A percentile compares a stretch with the other conserved stretches of the same genome.
Conservation (phyloP, 2,329 filamentous ascomycete species). For the Cladophialophora yegresii region DNA sequence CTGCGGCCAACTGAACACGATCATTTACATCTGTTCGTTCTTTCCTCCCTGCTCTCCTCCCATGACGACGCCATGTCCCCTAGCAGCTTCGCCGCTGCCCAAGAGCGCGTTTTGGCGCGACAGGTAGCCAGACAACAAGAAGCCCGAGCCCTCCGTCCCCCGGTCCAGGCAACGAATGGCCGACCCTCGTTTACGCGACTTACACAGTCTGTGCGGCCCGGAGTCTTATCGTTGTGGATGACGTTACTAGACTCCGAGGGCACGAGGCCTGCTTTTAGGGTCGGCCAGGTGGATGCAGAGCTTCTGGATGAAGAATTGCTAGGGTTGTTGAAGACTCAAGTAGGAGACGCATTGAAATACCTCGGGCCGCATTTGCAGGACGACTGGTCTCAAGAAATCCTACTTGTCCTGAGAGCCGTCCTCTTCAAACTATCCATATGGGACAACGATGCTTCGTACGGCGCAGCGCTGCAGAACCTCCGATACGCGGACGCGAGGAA, state of each 20-base stretch:
- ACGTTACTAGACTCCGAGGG: conserved; percentile 72
- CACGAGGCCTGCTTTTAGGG: conserved; percentile 81
- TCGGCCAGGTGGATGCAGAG: conserved; percentile 94
- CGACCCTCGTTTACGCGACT: conserved; percentile 60
- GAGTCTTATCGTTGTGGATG: conserved; percentile 63
- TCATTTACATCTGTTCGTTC: background rate
- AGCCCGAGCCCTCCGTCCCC: conserved; percentile 45
- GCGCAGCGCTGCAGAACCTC: conserved; percentile 87
- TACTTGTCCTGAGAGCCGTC: conserved; percentile 71
- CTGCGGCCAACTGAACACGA: background rate
- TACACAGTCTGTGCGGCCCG: conserved; percentile 61
- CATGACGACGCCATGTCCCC: conserved; percentile 52
- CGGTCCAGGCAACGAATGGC: conserved; percentile 53
- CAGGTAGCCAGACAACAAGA: conserved; percentile 73
- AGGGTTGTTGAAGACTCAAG: conserved; percentile 79
- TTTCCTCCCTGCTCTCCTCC: background rate
- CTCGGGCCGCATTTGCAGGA: conserved; percentile 75
- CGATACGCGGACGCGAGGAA: conserved; percentile 80
- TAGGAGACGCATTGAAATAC: conserved; percentile 84
- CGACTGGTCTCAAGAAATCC: conserved; percentile 84
- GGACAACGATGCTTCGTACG: conserved; percentile 95
- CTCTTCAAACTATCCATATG: conserved; percentile 95
- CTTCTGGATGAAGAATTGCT: conserved; percentile 91
- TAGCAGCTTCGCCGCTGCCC: conserved; percentile 81
- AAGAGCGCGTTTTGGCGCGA: conserved; percentile 80